Base-by-base conservation (phyloP, 2,329 filamentous ascomycete species). In the Biscogniauxia mediterranea region DNA sequence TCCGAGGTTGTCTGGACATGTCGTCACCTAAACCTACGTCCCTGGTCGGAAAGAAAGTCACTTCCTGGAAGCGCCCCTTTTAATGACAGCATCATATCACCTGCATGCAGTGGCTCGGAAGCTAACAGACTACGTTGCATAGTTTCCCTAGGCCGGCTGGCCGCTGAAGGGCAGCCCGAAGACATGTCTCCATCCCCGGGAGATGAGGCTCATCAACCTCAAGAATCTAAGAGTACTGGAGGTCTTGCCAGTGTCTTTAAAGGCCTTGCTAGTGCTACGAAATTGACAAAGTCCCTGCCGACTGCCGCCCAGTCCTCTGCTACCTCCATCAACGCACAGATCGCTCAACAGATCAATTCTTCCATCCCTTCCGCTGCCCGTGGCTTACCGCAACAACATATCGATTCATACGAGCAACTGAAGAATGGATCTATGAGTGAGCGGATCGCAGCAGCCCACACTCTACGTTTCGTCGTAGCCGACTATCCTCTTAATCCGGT, bases 231-330 rank as follows among this genome's bases (percentile, higher is more conserved):
- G 76, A 80, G 76, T 70, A 74, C 79, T 50, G 79, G 85, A 64
- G 85, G 84, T 67, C 79, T 89, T 68, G 85, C 84, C 68, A 83
- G 84, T 67, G 85, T 89, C 63, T 85, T 89, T 71, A 87, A 86
- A 69, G 85, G 83, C 67, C 77, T 89, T 68, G 83, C 86, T 55
- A 81, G 80, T 68, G 80, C 71, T 62, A 66, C 79, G 61, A 86
- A 81, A 73, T 76, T 82, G 61, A 79, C 79, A 53, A 87, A 83
- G 68, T 80, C 82, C 21, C 78, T 80, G 55, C 77, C 79, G 4
- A 75, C 78, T 52, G 73, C 78, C 63, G 74, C 79, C 62, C 75
- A 80, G 57, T 77, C 79, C 56, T 63, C 77, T 58, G 70, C 72
- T 59, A 58, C 72, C 23, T 64, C 73, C 55, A 67, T 73, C 58